Evolutionary conservation across 139 green algal genomes (phyloP), one percentile per base, ranked within the genome.

Genomic region (Closterium sp.): DNA sequence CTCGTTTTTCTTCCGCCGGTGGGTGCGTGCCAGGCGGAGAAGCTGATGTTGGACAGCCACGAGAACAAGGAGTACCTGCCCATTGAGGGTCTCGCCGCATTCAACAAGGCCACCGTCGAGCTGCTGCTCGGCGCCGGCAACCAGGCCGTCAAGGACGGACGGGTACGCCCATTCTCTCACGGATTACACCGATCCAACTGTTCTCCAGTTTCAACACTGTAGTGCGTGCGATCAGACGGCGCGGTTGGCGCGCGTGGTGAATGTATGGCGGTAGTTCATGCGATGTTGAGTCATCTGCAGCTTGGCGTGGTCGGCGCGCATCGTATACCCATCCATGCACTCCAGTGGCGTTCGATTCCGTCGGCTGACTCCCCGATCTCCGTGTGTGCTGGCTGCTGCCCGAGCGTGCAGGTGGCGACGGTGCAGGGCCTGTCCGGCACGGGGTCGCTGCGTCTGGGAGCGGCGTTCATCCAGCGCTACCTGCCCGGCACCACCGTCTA

Each of bases 391-490:
- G 79, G 85, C 38, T 45, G 38, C 38, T 6, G 9, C 10, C 38
- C 38, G 38, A 4, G 9, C 38, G 38, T 62, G 70, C 92, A 86
- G 38, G 89, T 98, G 11, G 96, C 96, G 0, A 96, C 95, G 22
- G 88, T 99, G 32, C 98, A 99, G 95, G 96, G 96, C 6, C 96
- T 99, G 45, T 99, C 97, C 50, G 98, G 98, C 85, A 99, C 98
- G 1, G 98, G 98, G 31, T 97, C 96, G 31, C 96, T 99, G 89
- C 96, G 97, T n/a, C 95, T 99, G 19, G 97, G 96, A 45, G 97
- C 97, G 22, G 97, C 95, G 24, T 99, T 99, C 95, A 97, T 99
- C 21, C n/a, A 91, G 30, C 91, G 86, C 22, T 94, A 94, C 89
- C 89, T 92, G 22, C 89, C 89, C 19, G 32, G 32, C 70, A 45